Base-by-base conservation (phyloP, 139 green algal species). In the Volvox africanus region DNA sequence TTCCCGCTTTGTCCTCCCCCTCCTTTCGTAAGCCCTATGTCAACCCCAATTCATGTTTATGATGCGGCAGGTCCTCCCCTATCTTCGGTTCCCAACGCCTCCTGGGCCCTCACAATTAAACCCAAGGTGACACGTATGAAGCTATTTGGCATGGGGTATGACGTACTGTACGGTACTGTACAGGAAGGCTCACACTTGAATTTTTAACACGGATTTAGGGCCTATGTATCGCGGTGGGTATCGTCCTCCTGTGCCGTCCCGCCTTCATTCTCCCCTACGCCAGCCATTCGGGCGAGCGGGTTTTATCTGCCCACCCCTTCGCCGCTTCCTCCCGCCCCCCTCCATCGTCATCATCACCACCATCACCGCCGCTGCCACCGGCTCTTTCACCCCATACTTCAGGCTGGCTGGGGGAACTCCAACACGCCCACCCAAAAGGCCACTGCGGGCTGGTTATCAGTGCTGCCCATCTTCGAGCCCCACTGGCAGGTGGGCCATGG, bases 391-490 rank as follows among this genome's bases (percentile, higher is more conserved):
- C 65, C 65, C 21, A 6, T 16, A 30, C 65, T 73, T 33, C 85
- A 89, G 85, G 62, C 93, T 37, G 98, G 98, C 19, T 99, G 98
- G 98, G 98, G 98, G 21, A 67, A 95, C 77, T 68, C 30, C 26
- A 61, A 69, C 20, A 61, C 61, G 78, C 77, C 22, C 24, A 32
- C 55, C 21, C 96, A 98, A 93, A 86, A 92, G 36, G 91, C 98
- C 2, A 99, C 98, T 28, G 98, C 98, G 0, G 98, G 98, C 28
- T 99, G 98, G 97, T 91, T 99, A 85, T 97, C 97, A 12, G 93
- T 97, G 37, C 92, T 99, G 33, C 96, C 95, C 24, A 95, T 99
- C 26, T 99, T 99, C 94, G 98, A 99, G 92, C 98, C 98, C 35
- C 98, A 99, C 93, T 99, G 98, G 97, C 97, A 99, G 96, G 94